Percentiles rank a stretch among this genome's conserved stretches.
These are phyloP conservation scores for Hysterium pulicare DNA, from an alignment of 2,329 filamentous ascomycete species.

Conservation along the genomic window DNA sequence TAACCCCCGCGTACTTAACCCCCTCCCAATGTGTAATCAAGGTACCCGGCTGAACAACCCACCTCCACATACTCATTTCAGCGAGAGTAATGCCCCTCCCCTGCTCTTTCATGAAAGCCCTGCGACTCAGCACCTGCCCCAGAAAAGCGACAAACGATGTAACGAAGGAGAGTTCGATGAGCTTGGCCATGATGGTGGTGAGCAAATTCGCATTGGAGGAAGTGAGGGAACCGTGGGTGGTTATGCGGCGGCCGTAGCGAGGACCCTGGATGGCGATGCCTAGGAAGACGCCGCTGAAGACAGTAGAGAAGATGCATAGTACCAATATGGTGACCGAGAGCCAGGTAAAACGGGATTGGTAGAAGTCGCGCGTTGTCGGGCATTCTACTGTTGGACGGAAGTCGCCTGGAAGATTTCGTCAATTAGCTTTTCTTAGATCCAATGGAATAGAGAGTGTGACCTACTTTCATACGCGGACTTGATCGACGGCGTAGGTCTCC, in stretches of 20 bases:
- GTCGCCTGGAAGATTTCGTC: constrained; percentile 14
- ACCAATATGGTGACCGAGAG: constrained; percentile 42
- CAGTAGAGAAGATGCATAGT: constrained; percentile 60
- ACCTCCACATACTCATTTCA: constrained; percentile 74
- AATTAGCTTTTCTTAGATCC: background rate
- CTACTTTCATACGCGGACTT: constrained; percentile 33
- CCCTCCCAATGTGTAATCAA: constrained; percentile 67
- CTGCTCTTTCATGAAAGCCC: constrained; percentile 57
- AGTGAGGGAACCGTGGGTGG: constrained; percentile 50
- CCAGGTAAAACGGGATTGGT: constrained; percentile 44
- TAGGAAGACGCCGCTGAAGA: constrained; percentile 65
- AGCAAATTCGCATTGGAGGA: constrained; percentile 65
- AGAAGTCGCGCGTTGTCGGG: constrained; percentile 37
- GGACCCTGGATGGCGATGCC: constrained; percentile 60
- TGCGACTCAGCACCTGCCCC: constrained; percentile 69
- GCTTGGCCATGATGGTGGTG: constrained; percentile 68
- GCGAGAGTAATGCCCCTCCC: constrained; percentile 67
- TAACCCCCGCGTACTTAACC: constrained; percentile 61
- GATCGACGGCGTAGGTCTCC: constrained; percentile 24
- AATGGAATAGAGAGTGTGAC: background rate
- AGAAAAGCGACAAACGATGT: constrained; percentile 72
- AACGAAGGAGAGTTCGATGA: constrained; percentile 74
- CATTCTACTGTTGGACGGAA: constrained; percentile 37
- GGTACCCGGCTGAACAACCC: constrained; percentile 63
- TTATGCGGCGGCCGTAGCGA: constrained; percentile 58